Conservation (phyloP, 176 grass and related monocot species). For the Sorghum bicolor region DNA sequence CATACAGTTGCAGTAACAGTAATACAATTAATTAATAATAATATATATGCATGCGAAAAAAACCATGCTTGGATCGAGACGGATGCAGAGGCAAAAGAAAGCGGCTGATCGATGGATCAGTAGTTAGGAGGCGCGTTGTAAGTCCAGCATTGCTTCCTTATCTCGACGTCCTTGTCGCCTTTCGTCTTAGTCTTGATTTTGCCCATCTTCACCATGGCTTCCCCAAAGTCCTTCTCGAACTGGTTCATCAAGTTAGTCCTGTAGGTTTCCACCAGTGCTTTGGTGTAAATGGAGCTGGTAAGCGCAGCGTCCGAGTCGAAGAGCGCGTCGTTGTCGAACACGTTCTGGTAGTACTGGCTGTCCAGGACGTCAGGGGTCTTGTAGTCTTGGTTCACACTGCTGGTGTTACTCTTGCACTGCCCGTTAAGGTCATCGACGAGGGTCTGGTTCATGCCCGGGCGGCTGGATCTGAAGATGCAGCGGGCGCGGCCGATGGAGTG, state of each 20-base stretch:
- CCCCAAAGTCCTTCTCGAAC: background rate
- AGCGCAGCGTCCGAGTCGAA: conserved; percentile 37
- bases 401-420: background rate
- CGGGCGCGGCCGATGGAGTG: conserved; percentile 16
- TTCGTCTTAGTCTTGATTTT: background rate
- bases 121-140: too few species aligned
- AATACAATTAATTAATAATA: too few species aligned
- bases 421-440: accelerated
- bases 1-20: too few species aligned
- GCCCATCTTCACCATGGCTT: background rate
- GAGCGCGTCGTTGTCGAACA: conserved; percentile 1
- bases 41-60: too few species aligned
- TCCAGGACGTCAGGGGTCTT: conserved; percentile 23
- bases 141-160: background rate
- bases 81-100: too few species aligned
- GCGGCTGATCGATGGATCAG: too few species aligned
- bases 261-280: background rate
- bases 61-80: background rate
- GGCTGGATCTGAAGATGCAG: background rate
- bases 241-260: background rate
- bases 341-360: conserved; percentile 46
- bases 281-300: background rate
- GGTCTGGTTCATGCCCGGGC: background rate
- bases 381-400: background rate
- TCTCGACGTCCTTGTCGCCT: background rate